Conservation (phyloP, 2,329 filamentous ascomycete species). For the Ascochyta clinopodiicola region DNA sequence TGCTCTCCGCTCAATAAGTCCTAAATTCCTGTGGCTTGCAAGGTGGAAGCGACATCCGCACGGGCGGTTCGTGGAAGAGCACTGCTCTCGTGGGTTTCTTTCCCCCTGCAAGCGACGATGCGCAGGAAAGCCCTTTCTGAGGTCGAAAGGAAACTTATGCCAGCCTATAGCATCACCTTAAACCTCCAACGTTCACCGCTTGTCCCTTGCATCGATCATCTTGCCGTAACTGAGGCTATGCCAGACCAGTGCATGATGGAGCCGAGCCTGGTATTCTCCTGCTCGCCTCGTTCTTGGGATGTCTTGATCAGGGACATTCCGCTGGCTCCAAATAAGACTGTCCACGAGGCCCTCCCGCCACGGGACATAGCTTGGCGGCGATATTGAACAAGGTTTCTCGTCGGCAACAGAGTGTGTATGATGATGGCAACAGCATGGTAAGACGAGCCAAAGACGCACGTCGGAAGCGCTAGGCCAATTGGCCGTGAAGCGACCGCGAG, state of each 20-base stretch:
- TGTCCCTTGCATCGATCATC: conserved; percentile 14
- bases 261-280: conserved; percentile 4
- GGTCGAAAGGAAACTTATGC: not conserved
- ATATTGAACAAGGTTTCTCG: conserved; percentile 26
- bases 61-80: conserved; percentile 1
- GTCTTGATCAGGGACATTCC: conserved; percentile 4
- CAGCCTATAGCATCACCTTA: conserved; percentile 3
- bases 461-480: conserved; percentile 31
- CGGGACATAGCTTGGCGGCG: conserved; percentile 25
- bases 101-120: conserved; percentile 14
- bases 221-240: conserved; percentile 4
- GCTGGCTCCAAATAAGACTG: conserved; percentile 5
- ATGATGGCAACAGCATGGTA: conserved; percentile 6
- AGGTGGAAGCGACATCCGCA: conserved; percentile 2
- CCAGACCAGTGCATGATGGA: not conserved
- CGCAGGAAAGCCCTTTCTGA: conserved; percentile 8
- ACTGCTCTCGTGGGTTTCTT: not conserved
- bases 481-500: conserved; percentile 29
- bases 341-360: conserved; percentile 18
- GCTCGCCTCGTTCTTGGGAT: conserved; percentile 19
- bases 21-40: conserved; percentile 13
- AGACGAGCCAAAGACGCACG: conserved; percentile 17
- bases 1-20: not conserved
- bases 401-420: conserved; percentile 10
- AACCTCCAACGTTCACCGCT: conserved; percentile 7